Base-by-base conservation (phyloP, 2,329 filamentous ascomycete genomes). In the Ophiostoma montium region DNA sequence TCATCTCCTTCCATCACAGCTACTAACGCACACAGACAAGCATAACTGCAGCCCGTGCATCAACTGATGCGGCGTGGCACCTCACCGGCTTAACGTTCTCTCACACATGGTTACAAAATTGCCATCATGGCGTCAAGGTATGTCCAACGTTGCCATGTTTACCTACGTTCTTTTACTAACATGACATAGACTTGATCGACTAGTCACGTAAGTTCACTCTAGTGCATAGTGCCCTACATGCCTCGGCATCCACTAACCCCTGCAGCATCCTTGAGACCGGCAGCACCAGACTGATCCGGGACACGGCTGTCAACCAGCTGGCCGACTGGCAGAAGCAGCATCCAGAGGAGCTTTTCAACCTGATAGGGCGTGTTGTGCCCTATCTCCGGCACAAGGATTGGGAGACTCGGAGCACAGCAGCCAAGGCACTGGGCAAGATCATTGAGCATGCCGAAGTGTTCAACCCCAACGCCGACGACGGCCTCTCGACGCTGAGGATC, bases 311-410 rank as follows among this genome's bases (percentile, higher is more conserved):
- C 54, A 88, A 94, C 62, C 92, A 98, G 68, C 76, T 98, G 55
- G 92, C 89, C 54, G 92, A 98, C 67, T 92, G 95, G 65, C 94
- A 98, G 67, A 96, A 95, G 63, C 86, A 92, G 64, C 92, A 96
- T 60, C 92, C 92, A 0, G 90, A 98, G 67, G 94, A 98, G 65
- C 72, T 98, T 1, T 96, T 96, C 68, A 95, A 96, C 62, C 75
- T 98, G 7, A 75, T 98, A 12, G 90, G 87, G 30, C 77, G 90
- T 53, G 89, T 98, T 31, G 82, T 98, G n/a, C 90, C 92, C 1
- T 98, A 95, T 65, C 74, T 98, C 30, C 80, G 86, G 51, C 90
- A 92, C 57, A 95, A 90, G 63, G 90, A 89, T 62, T 98, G 92
- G 92, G 92, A 98, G 61, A 98, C 92, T 23, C 76, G 94, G 57